Percentiles rank a stretch among this genome's conserved stretches.
Conservation (phyloP, 257 asterid species). For the Thymus quinquecostatus region DNA sequence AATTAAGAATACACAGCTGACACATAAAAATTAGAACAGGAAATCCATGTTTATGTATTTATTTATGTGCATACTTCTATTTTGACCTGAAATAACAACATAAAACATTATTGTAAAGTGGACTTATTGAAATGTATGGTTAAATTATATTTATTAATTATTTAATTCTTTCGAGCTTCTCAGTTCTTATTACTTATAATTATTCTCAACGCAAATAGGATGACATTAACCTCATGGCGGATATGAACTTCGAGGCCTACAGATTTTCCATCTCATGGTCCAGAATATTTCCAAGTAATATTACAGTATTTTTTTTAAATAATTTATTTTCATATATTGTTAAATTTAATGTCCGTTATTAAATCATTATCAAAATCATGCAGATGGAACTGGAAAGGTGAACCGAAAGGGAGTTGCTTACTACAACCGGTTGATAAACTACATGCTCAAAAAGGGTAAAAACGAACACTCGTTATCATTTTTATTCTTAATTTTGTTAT, state of each 20-base stretch:
- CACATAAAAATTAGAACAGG: too few species aligned
- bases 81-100: too few species aligned
- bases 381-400: conserved; percentile 88
- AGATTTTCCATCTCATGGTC: conserved; percentile 98
- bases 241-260: conserved; percentile 84
- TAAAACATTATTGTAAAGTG: too few species aligned
- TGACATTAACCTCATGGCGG: conserved; percentile 78
- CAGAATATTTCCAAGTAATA: conserved; percentile 79
- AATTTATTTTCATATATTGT: neutral
- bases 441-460: conserved; percentile 79
- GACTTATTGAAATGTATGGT: too few species aligned
- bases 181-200: neutral
- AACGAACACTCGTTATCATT: neutral
- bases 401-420: conserved; percentile 87
- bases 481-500: too few species aligned
- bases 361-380: neutral
- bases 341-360: neutral
- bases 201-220: conserved; percentile 47
- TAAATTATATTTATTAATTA: too few species aligned
- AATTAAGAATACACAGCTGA: too few species aligned
- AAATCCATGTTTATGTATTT: too few species aligned
- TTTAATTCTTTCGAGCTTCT: too few species aligned
- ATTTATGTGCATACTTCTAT: too few species aligned
- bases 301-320: neutral
- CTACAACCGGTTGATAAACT: conserved; percentile 76